phyloP scores from a whole-genome alignment of 495 filamentous ascomycete species.

The Staphylotrichum longicolle region DNA sequence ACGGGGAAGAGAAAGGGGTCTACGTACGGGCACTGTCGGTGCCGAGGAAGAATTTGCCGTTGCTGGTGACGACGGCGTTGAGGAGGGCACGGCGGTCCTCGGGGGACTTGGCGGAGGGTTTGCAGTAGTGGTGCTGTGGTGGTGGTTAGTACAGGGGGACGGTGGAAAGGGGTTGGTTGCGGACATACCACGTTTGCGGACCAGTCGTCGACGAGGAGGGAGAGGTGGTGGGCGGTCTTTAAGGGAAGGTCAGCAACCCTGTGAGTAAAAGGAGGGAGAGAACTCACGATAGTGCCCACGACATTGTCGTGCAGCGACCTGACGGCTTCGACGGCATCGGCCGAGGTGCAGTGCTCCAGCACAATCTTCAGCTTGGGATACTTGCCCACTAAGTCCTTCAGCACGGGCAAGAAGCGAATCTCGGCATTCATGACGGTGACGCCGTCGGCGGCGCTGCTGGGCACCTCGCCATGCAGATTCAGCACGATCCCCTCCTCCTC shows the following conservation, averaged over 20 bases:
- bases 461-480: conserved; percentile 60
- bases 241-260: not conserved
- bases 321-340: conserved; percentile 76
- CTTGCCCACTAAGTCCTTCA: conserved; percentile 63
- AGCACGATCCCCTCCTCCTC: conserved; percentile 53
- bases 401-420: conserved; percentile 72
- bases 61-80: conserved; percentile 61
- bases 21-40: conserved; percentile 31
- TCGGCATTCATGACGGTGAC: conserved; percentile 80
- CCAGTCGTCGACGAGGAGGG: conserved; percentile 72
- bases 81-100: conserved; percentile 74
- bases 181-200: conserved; percentile 53
- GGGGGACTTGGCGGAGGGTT: conserved; percentile 73
- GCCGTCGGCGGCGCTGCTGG: conserved; percentile 57
- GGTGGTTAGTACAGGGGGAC: not conserved
- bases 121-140: conserved; percentile 75
- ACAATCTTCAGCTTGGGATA: conserved; percentile 84
- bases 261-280: not conserved
- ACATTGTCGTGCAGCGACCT: conserved; percentile 72
- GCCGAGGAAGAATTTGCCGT: conserved; percentile 77
- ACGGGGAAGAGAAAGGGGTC: not conserved
- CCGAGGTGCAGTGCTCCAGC: conserved; percentile 78
- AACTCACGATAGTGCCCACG: conserved; percentile 56
- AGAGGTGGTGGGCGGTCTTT: conserved; percentile 73
- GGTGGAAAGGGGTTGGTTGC: not conserved